Evolutionary conservation across 305 asterid genomes (phyloP), one percentile per base, ranked within the genome.

Genomic region (Vinca major): DNA sequence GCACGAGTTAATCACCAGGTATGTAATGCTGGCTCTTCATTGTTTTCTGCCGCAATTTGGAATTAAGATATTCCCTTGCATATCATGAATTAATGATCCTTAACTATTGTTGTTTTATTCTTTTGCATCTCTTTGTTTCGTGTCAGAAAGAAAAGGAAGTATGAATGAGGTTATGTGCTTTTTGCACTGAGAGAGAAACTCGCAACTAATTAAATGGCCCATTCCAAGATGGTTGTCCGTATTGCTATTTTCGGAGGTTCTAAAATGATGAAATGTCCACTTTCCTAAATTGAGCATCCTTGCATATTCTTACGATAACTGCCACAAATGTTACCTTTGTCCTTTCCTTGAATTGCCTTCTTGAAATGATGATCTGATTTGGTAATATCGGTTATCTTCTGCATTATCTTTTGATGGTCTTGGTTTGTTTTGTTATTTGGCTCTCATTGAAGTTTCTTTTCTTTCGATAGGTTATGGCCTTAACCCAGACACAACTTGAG

Each of bases 401-500:
- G 4, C 2, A 0, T 3, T 14, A 50, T 58, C 2, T 39, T 61
- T 16, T 7, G 0, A 61, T 37, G 0, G 19, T 26, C 33, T 26
- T 26, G 33, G 0, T 26, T 26, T 26, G 5, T 21, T 39, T 39
- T 1, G n/a, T 37, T 61, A 61, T 61, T 61, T 39, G 47, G 47
- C 21, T 36, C 19, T 60, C 47, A 36, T 37, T 26, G 43, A 57
- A 61, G 48, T 37, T 21, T 33, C 64, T 71, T 72, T 69, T 44
- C 64, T 76, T 74, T 76, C 67, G 65, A 26, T 74, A 91, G 96
- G 97, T 89, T 66, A 89, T 91, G 89, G 75, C 93, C 68, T 79
- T 91, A 84, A 88, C 93, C 65, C 99, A 89, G 86, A 86, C 86
- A 44, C 97, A 89, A 76, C 86, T 94, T 73, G 95, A 89, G 58